Percentiles rank a stretch among this genome's conserved stretches.
phyloP scores from a whole-genome alignment of 148 eudicot genomes.

The Amaranthus cruentus region DNA sequence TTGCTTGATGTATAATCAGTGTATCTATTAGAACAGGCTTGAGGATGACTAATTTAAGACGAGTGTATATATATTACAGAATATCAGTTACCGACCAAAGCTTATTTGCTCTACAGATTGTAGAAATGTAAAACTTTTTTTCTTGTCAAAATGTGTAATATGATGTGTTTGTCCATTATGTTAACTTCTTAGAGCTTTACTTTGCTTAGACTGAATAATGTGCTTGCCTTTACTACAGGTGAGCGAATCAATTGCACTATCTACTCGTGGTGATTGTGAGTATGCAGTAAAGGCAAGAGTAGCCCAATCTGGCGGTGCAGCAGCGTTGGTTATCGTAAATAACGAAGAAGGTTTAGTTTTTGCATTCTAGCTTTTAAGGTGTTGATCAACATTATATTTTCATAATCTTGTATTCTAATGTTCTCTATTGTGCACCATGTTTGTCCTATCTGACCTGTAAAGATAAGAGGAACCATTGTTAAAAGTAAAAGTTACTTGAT shows the following conservation, averaged over 20 bases:
- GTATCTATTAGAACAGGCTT: background rate
- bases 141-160: background rate
- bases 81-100: background rate
- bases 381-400: background rate
- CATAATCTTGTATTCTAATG: too few relatives aligned
- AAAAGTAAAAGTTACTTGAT: too few relatives aligned
- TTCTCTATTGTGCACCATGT: too few relatives aligned
- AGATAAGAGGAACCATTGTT: too few relatives aligned
- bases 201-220: background rate
- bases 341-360: constrained; percentile 50
- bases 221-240: constrained; percentile 34
- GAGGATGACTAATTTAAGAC: background rate
- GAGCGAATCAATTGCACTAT: constrained; percentile 44
- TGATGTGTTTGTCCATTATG: background rate
- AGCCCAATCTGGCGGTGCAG: constrained; percentile 67
- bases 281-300: constrained; percentile 54
- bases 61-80: background rate
- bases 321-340: constrained; percentile 58
- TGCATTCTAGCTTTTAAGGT: constrained; percentile 6
- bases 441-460: too few relatives aligned
- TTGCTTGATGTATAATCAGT: background rate
- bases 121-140: constrained; percentile 2
- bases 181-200: background rate
- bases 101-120: background rate
- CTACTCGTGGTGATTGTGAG: constrained; percentile 61